These are phyloP conservation scores for Mycena maculata DNA, from an alignment of 768 basidiomycete genomes.

Conservation along the genomic window DNA sequence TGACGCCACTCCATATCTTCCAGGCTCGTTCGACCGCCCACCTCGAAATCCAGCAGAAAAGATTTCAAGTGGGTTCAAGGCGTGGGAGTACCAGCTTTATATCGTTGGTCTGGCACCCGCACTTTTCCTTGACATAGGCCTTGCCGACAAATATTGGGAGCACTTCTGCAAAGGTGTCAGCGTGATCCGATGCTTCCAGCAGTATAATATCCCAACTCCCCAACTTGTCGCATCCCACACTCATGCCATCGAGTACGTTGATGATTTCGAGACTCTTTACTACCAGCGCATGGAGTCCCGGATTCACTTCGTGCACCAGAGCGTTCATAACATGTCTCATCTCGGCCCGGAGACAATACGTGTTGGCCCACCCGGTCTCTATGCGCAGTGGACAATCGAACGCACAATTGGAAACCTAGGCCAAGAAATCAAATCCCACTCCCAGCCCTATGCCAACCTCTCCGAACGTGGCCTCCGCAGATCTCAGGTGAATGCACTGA, in stretches of 20 bases:
- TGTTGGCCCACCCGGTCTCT: slow-evolving; percentile 16
- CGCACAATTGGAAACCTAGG: slow-evolving; percentile 24
- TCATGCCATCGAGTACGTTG: slow-evolving; percentile 30
- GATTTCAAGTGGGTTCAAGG: slow-evolving; percentile 39
- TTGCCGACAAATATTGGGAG: neutral
- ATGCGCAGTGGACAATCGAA: slow-evolving; percentile 38
- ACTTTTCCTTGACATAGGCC: neutral
- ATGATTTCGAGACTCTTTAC: slow-evolving; percentile 46
- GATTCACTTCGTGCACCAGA: slow-evolving; percentile 43
- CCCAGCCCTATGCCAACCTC: slow-evolving; percentile 38
- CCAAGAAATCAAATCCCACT: slow-evolving; percentile 36
- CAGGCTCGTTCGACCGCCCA: slow-evolving; percentile 35
- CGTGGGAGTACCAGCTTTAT: slow-evolving; percentile 29
- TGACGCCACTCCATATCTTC: slow-evolving; percentile 20
- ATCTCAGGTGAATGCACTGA: slow-evolving; percentile 37
- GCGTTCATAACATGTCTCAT: slow-evolving; percentile 41
- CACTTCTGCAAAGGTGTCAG: slow-evolving; percentile 2
- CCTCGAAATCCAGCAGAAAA: slow-evolving; percentile 45
- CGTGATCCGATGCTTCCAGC: slow-evolving; percentile 4
- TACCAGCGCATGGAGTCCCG: slow-evolving; percentile 33
- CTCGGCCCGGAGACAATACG: slow-evolving; percentile 32
- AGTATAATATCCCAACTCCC: neutral
- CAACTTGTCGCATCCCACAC: slow-evolving; percentile 27
- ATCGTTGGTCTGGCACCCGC: slow-evolving; percentile 17
- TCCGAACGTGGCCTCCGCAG: slow-evolving; percentile 26